Evolutionary conservation across 257 asterid genomes (phyloP).

Genomic region (Scutellaria minor): DNA sequence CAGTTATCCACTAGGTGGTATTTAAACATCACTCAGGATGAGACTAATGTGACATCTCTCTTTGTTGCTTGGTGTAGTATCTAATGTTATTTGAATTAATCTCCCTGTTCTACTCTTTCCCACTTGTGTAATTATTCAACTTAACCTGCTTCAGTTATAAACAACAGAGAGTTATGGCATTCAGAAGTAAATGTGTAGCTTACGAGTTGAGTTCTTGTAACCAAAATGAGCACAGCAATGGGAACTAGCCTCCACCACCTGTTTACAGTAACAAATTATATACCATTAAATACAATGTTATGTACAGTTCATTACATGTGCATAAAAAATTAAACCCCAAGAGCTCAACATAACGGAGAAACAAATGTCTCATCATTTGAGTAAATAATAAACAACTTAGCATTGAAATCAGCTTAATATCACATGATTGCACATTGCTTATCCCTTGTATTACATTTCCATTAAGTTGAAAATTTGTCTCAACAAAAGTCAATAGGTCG

Average conservation of each 20-base stretch:
- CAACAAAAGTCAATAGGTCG: background rate
- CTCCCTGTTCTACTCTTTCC: background rate
- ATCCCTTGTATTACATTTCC: background rate
- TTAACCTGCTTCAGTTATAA: background rate
- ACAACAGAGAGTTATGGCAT: background rate
- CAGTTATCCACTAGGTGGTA: background rate
- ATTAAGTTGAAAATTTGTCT: constrained; percentile 2
- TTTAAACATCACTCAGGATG: background rate
- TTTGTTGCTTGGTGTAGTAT: constrained; percentile 4
- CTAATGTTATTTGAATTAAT: constrained; percentile 4
- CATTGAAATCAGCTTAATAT: background rate
- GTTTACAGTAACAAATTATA: constrained; percentile 34
- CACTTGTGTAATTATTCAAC: background rate
- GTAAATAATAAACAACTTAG: background rate
- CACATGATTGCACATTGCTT: background rate
- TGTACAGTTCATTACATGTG: background rate
- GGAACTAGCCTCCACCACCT: constrained; percentile 84
- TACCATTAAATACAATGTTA: constrained; percentile 1
- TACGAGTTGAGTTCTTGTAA: constrained; percentile 59
- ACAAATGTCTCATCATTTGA: background rate
- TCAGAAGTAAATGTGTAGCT: constrained; percentile 33
- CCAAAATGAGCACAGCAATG: constrained; percentile 76
- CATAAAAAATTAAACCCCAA: background rate
- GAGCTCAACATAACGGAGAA: constrained; percentile 11
- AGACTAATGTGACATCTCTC: background rate